phyloP scores from a whole-genome alignment of 768 basidiomycete species.

The Tulasnella sp. region DNA sequence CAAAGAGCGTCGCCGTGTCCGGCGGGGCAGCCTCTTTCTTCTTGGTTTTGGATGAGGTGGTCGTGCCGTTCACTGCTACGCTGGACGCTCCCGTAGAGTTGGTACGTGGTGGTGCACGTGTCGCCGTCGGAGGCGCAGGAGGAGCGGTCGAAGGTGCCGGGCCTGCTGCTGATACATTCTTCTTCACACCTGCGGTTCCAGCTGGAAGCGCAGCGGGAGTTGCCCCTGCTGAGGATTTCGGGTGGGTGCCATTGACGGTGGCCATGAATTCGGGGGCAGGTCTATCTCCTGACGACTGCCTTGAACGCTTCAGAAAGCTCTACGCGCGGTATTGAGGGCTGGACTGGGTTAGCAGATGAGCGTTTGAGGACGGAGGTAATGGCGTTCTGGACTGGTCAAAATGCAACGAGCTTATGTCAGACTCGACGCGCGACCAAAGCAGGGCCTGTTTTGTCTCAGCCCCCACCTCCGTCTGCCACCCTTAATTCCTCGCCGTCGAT shows the following conservation, averaged over 20 bases:
- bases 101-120: constrained; percentile 9
- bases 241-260: constrained; percentile 7
- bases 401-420: constrained; percentile 10
- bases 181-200: not conserved
- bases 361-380: not conserved
- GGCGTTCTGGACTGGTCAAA: constrained; percentile 5
- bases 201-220: not conserved
- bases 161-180: constrained; percentile 10
- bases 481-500: not conserved
- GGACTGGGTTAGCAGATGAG: not conserved
- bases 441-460: not conserved
- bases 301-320: not conserved
- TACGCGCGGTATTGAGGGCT: not conserved
- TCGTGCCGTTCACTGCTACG: constrained; percentile 16
- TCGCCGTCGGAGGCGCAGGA: constrained; percentile 7
- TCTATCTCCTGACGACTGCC: not conserved
- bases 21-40: constrained; percentile 65
- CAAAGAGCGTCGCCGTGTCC: constrained; percentile 83
- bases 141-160: constrained; percentile 22
- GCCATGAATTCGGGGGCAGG: not conserved
- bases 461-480: not conserved
- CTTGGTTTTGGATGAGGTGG: constrained; percentile 44
- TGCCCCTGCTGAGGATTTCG: not conserved
- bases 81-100: constrained; percentile 3
- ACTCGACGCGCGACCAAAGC: not conserved